phyloP scores from a whole-genome alignment of 805 yeast species.

The Dipodascopsis tothii region DNA sequence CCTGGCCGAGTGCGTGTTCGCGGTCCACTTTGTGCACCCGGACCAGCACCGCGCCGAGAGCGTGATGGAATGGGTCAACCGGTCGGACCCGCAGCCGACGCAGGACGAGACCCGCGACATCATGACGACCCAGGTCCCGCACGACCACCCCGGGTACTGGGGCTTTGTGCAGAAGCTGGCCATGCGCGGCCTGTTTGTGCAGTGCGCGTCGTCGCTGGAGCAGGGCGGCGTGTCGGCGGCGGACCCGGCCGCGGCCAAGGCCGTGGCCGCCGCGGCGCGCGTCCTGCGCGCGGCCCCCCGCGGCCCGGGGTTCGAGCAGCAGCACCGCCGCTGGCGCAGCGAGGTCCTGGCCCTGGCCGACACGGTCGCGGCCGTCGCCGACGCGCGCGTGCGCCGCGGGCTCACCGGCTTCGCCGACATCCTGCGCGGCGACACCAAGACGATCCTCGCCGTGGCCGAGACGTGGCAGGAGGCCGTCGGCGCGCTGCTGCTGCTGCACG shows the following conservation, averaged over 20 bases:
- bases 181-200: conserved; percentile 22
- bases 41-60: conserved; percentile 19
- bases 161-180: conserved; percentile 19
- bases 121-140: conserved; percentile 19
- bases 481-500: conserved; percentile 28
- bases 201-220: conserved; percentile 17
- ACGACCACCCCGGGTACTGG: conserved; percentile 24
- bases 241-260: conserved; percentile 19
- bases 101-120: conserved; percentile 20
- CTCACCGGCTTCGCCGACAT: conserved; percentile 25
- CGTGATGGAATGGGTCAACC: conserved; percentile 29
- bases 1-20: conserved; percentile 23
- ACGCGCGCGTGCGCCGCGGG: conserved; percentile 17
- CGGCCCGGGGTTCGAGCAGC: conserved; percentile 11
- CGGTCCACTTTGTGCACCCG: conserved; percentile 20
- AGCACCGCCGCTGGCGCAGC: conserved; percentile 28
- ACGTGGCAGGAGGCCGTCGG: conserved; percentile 32
- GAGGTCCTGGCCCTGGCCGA: conserved; percentile 23
- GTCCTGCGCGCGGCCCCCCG: conserved; percentile 26
- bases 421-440: conserved; percentile 27
- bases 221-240: conserved; percentile 15
- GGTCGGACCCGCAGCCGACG: conserved; percentile 23
- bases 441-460: conserved; percentile 23
- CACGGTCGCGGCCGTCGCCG: conserved; percentile 18
- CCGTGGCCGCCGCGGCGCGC: conserved; percentile 14